A percentile compares a stretch with the other conserved stretches of the same genome.
Conservation (phyloP, 805 yeast species). For the Sugiyamaella qingdaonensis region DNA sequence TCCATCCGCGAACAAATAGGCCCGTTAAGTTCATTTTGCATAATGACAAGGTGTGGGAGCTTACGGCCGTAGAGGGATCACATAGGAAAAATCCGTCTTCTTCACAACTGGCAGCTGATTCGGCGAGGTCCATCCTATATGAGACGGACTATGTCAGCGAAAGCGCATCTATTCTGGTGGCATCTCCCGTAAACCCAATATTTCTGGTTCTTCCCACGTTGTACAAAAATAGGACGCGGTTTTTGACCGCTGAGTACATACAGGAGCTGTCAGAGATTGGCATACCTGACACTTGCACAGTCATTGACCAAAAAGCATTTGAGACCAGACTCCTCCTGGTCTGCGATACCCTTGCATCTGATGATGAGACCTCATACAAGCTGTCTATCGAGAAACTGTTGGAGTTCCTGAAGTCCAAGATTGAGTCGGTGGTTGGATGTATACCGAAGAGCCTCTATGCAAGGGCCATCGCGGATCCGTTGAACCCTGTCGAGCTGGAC, state of each 20-base stretch:
- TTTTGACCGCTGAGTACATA: slow-evolving; percentile 26
- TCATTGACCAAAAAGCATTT: slow-evolving; percentile 17
- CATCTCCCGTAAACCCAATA: slow-evolving; percentile 28
- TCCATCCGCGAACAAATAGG: slow-evolving; percentile 25
- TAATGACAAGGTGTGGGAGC: slow-evolving; percentile 19
- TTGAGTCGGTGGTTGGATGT: slow-evolving; percentile 13
- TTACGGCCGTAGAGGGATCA: slow-evolving; percentile 21
- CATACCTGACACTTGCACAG: slow-evolving; percentile 13
- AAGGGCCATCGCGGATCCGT: slow-evolving; percentile 17
- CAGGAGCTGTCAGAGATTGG: slow-evolving; percentile 21
- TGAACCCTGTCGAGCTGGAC: slow-evolving; percentile 19
- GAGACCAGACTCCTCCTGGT: background rate
- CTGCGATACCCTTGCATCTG: slow-evolving; percentile 6
- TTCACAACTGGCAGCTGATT: background rate
- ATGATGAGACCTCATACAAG: slow-evolving; percentile 12
- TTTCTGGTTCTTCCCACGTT: slow-evolving; percentile 26
- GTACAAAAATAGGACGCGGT: slow-evolving; percentile 13
- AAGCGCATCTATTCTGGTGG: slow-evolving; percentile 23
- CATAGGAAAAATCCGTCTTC: background rate
- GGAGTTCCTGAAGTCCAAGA: slow-evolving; percentile 19
- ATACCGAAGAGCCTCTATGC: slow-evolving; percentile 20
- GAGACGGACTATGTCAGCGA: background rate
- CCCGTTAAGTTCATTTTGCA: slow-evolving; percentile 20
- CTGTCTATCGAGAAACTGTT: slow-evolving; percentile 17
- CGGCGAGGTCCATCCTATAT: background rate